A percentile compares a stretch with the other conserved stretches of the same genome.
phyloP scores from a whole-genome alignment of 805 yeast genomes.

The Brettanomyces custersianus region DNA sequence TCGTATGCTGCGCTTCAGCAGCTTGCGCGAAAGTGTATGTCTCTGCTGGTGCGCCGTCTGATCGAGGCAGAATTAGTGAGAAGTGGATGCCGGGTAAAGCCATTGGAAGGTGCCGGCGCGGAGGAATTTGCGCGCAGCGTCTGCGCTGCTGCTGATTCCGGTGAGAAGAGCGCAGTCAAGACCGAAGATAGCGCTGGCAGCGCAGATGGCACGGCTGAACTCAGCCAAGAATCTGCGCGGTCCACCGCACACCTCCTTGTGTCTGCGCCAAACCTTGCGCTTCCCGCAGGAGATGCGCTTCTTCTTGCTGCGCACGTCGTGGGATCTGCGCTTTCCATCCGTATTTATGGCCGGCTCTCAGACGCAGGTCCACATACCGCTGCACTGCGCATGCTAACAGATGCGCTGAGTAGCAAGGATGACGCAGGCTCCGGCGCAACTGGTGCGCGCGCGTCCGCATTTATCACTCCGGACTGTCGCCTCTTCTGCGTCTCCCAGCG shows the following conservation, averaged over 20 bases:
- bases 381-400: neutral
- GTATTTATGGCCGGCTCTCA: constrained; percentile 27
- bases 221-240: constrained; percentile 12
- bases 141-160: constrained; percentile 3
- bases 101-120: constrained; percentile 16
- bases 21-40: constrained; percentile 35
- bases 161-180: constrained; percentile 2
- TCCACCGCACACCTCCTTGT: too few relatives aligned
- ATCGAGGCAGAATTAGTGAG: constrained; percentile 39
- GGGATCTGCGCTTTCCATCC: too few relatives aligned
- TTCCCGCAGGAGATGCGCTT: too few relatives aligned
- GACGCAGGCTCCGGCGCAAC: too few relatives aligned
- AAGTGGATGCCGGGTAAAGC: constrained; percentile 30
- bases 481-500: constrained; percentile 12
- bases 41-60: constrained; percentile 41
- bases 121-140: constrained; percentile 13
- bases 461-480: constrained; percentile 16
- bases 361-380: constrained; percentile 22
- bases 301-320: too few relatives aligned
- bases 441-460: constrained; percentile 11
- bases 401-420: neutral
- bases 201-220: neutral
- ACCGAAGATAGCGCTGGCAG: neutral
- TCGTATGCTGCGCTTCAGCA: constrained; percentile 27
- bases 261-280: too few relatives aligned